Evolutionary conservation across 1,284 basidiomycete species (phyloP), one percentile per base, ranked within the genome.

Genomic region (Cryptococcus sp.): DNA sequence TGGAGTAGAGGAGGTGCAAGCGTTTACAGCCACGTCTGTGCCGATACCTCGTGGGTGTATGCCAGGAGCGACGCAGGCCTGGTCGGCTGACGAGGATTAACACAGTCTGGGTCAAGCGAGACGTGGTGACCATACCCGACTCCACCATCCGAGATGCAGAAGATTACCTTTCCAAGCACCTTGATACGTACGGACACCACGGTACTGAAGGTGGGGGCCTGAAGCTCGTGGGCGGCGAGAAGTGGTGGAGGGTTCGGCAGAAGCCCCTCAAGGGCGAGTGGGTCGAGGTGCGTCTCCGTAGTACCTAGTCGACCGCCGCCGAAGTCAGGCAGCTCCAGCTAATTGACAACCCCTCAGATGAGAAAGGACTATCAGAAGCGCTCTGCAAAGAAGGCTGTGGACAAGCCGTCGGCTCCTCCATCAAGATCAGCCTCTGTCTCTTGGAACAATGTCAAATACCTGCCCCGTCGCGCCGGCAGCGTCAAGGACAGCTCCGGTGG

Each of bases 161-260:
- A 18, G 55, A 56, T n/a, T 68, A 79, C 16, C 53, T 80, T 8
- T 55, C 62, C 6, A 64, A 70, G 21, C 77, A 79, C 50, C 66
- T 80, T 11, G 50, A 55, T 3, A 63, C 59, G 5, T 76, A 72
- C 52, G 70, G 67, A 2, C 59, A 64, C 1, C 62, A 64, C 8
- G 67, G 69, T 7, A 69, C 67, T 37, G 59, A 64, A 5, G 67
- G 68, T 13, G 63, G 65, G 1, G 73, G 74, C 2, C 48, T 77
- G 9, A 63, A 75, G 59, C 67, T 77, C 3, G 65, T 94, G 1
- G 94, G 93, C 12, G 94, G 93, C 2, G 84, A 85, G 7, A 90
- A 91, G 66, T 97, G 94, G 92, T 98, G 93, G 94, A 90, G 89
- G 73, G 85, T 91, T 9, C 84, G 90, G 46, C 86, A 87, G 20